phyloP scores from a whole-genome alignment of 331 rosid genomes.

The Arachis monticola region DNA sequence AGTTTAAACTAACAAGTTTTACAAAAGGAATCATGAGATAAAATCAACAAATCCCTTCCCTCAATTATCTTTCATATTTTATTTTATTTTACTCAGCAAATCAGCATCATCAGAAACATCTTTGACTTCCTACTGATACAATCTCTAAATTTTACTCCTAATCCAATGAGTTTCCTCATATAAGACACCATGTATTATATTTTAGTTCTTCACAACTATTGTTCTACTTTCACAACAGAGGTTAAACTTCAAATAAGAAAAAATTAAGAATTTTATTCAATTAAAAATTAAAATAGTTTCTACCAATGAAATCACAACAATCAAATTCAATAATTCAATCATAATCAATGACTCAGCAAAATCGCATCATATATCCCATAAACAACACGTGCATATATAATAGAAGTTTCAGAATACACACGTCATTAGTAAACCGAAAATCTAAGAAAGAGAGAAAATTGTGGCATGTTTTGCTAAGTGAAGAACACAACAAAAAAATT shows the following conservation, averaged over 20 bases:
- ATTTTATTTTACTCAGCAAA: too few species aligned
- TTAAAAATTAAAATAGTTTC: neutral
- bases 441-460: conserved; percentile 18
- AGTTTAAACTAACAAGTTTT: too few species aligned
- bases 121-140: too few species aligned
- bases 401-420: conserved; percentile 2
- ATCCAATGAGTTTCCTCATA: too few species aligned
- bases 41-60: too few species aligned
- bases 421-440: neutral
- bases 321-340: neutral
- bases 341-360: neutral
- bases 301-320: too few species aligned
- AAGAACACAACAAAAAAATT: neutral
- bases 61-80: too few species aligned
- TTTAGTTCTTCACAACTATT: neutral
- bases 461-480: neutral
- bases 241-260: neutral
- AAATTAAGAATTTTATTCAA: neutral
- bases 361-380: conserved; percentile 53
- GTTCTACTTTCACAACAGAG: neutral
- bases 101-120: too few species aligned
- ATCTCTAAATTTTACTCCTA: too few species aligned
- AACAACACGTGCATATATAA: conserved; percentile 47
- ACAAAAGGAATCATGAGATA: too few species aligned
- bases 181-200: too few species aligned